Evolutionary conservation across 257 asterid species (phyloP), one percentile per base, ranked within the genome.

Genomic region (Dorcoceras hygrometricum): DNA sequence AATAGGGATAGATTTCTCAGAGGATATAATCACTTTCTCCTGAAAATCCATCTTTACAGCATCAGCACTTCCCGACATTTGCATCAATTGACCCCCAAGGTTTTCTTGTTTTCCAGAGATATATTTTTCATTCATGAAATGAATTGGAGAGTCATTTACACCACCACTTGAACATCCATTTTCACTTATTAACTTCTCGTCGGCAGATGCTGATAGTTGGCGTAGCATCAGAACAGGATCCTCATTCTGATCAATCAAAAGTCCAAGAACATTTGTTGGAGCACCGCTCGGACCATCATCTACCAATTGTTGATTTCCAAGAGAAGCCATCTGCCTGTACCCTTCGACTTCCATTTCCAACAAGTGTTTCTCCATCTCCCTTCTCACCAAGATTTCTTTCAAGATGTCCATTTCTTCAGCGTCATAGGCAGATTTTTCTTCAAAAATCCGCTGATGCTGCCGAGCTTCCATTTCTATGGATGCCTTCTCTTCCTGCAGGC

Each of bases 401-500:
- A 91, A 90, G 73, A 91, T 82, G 57, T 77, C 77, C 96, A 89
- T 91, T 80, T 89, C 98, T 72, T 90, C 96, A 20, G 84, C 88
- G 66, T 90, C 99, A 46, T 90, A 90, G 22, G 81, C 88, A 22
- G 94, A 84, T 72, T 90, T 90, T 61, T 85, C 99, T 73, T 94
- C 97, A 18, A 85, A 57, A 39, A 94, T 71, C 83, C 99, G 80
- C 78, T 84, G 87, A 70, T 83, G 87, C 66, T 94, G 99, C 62
- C 95, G 83, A 66, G 97, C 95, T 66, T 90, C 96, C 91, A 94
- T 94, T 78, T 83, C 89, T 69, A 90, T 76, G 62, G 80, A 77
- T 7, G 95, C 94, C 79, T 93, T 93, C 73, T 93, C 99, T 59
- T 79, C 94, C 74, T 90, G 97, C n/a, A 93, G 88, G 28, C 99